Conservation (phyloP, 1,139 yeast genomes). For the Magnusiomyces suaveolens region DNA sequence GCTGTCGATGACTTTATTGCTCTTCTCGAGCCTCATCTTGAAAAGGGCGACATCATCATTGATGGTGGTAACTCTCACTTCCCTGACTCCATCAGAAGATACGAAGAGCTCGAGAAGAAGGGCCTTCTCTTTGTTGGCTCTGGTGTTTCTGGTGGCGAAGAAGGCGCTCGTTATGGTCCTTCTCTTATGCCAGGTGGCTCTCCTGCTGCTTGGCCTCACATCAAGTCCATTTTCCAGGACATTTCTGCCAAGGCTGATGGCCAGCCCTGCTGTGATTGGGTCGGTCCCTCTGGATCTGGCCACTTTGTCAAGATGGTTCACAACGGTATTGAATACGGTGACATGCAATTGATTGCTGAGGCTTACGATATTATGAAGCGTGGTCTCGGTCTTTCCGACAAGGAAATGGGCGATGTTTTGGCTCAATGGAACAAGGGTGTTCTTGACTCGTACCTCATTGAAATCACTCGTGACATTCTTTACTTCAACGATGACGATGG, state of each 20-base stretch:
- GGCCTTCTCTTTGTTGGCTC: slow-evolving; percentile 94
- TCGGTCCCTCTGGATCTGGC: slow-evolving; percentile 98
- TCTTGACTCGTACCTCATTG: slow-evolving; percentile 91
- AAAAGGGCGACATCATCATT: slow-evolving; percentile 94
- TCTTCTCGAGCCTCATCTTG: slow-evolving; percentile 82
- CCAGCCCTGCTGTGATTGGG: slow-evolving; percentile 99
- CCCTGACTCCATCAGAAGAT: slow-evolving; percentile 98
- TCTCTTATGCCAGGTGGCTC: slow-evolving; percentile 99
- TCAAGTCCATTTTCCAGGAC: slow-evolving; percentile 92
- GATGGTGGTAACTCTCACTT: slow-evolving; percentile 99
- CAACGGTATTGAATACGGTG: slow-evolving; percentile 99
- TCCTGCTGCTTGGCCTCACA: slow-evolving; percentile 96
- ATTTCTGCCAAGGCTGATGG: slow-evolving; percentile 95
- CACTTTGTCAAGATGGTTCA: slow-evolving; percentile 99
- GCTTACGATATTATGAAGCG: slow-evolving; percentile 95
- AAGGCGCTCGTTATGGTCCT: slow-evolving; percentile 99
- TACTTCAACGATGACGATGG: slow-evolving; percentile 70
- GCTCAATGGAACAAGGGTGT: slow-evolving; percentile 95
- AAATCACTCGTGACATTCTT: slow-evolving; percentile 92
- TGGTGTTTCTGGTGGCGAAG: slow-evolving; percentile 99
- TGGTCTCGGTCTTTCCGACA: slow-evolving; percentile 79
- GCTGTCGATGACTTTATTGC: slow-evolving; percentile 90
- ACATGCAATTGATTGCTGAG: slow-evolving; percentile 97
- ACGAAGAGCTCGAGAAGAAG: slow-evolving; percentile 73
- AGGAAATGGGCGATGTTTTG: slow-evolving; percentile 91